Percentiles rank a stretch among this genome's conserved stretches.
phyloP scores from a whole-genome alignment of 1,284 basidiomycete species.

The Malassezia equina region DNA sequence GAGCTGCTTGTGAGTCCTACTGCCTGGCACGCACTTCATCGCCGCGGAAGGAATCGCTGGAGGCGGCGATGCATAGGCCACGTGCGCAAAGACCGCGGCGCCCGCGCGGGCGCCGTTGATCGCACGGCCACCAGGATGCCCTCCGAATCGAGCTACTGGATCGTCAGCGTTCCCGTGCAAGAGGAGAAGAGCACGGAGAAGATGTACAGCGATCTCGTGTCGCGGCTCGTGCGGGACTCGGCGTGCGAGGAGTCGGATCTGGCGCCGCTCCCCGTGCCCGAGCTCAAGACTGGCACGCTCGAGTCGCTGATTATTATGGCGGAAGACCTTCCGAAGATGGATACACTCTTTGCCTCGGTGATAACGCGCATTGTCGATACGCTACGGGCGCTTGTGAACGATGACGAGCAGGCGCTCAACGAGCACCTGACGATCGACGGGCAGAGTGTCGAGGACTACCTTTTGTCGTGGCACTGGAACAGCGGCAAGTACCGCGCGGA shows the following conservation, averaged over 20 bases:
- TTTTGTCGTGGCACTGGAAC: slow-evolving; percentile 66
- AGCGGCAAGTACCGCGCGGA: slow-evolving; percentile 73
- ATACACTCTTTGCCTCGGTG: slow-evolving; percentile 71
- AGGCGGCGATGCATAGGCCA: slow-evolving; percentile 8
- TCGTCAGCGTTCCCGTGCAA: slow-evolving; percentile 53
- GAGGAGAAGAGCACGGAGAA: slow-evolving; percentile 50
- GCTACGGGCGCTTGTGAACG: slow-evolving; percentile 77
- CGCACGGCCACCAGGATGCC: slow-evolving; percentile 48
- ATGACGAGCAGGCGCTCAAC: slow-evolving; percentile 69
- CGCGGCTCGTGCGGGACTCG: slow-evolving; percentile 46
- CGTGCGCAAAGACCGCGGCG: slow-evolving; percentile 6
- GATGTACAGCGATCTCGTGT: slow-evolving; percentile 50
- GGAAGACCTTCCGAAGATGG: slow-evolving; percentile 84
- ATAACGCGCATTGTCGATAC: slow-evolving; percentile 92
- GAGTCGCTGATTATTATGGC: slow-evolving; percentile 79
- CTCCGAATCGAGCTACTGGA: slow-evolving; percentile 54
- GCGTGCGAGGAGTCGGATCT: slow-evolving; percentile 28
- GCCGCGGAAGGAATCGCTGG: not conserved
- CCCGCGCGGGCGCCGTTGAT: not conserved
- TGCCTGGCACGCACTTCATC: slow-evolving; percentile 12
- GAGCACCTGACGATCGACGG: slow-evolving; percentile 80
- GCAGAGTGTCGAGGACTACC: slow-evolving; percentile 66
- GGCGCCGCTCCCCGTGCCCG: slow-evolving; percentile 34
- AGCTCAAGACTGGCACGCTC: slow-evolving; percentile 71
- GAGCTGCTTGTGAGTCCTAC: slow-evolving; percentile 55